Evolutionary conservation across 352 stramenopile species (phyloP), one percentile per base, ranked within the genome.

Genomic region (Elongisporangium senticosum): DNA sequence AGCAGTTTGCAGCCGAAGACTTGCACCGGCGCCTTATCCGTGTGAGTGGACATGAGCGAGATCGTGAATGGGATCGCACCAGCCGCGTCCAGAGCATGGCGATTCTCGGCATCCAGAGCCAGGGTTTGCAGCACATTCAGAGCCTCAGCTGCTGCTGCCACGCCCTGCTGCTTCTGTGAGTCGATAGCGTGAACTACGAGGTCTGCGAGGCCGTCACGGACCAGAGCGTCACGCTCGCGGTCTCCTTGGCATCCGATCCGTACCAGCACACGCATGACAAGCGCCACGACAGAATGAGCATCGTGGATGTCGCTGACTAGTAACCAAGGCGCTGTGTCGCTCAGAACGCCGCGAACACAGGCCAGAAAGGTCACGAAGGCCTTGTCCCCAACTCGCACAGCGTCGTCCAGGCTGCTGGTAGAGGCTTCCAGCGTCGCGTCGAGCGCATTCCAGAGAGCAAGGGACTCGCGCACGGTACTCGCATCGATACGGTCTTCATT

Each of bases 1-100:
- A 93, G 64, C 26, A 93, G 86, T 50, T 85, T 83, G 60, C 77
- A 89, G 6, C 75, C 72, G 52, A 64, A 71, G 1, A 82, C 48
- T 51, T 89, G 79, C 5, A 89, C 63, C 0, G 57, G 49, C 17
- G 72, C 56, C 5, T 77, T 68, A 0, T 20, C 62, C 0, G 51
- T 23, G 8, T 84, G 69, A 0, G 47, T 56, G 10, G 67, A 51
- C 75, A 90, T 83, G 7, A 73, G 51, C 10, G 48, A 24, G 7
- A 88, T 59, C 0, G 54, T 68, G 1, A 79, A 26, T 0, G 66
- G 43, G 14, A 89, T 61, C 6, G 63, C 66, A 11, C 71, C 65
- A 0, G 62, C 65, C 1, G 67, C 20, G 1, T 74, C 58, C 7
- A 90, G 55, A 4, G 62, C 65, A 15, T 62, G 8, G 15, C 76